A percentile compares a stretch with the other conserved stretches of the same genome.
These are phyloP conservation scores for Apophysomyces variabilis DNA, from an alignment of 371 early-diverging fungal species.

Conservation along the genomic window DNA sequence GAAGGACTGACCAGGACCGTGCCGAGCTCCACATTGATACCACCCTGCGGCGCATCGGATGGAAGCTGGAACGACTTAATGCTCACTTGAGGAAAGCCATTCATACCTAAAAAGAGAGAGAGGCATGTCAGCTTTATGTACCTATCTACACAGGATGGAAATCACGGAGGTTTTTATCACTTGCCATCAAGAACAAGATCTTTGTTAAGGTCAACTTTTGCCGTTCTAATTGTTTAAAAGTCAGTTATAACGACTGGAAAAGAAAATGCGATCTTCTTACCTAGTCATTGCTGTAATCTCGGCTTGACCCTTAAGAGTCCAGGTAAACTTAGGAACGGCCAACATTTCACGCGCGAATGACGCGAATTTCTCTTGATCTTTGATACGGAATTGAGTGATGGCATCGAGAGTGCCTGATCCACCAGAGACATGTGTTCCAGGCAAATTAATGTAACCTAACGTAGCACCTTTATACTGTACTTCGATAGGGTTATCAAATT, in stretches of 20 bases:
- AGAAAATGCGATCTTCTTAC: constrained; percentile 15
- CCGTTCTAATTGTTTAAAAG: constrained; percentile 28
- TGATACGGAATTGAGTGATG: constrained; percentile 40
- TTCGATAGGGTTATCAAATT: constrained; percentile 52
- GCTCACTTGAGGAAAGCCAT: constrained; percentile 55
- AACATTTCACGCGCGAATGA: constrained; percentile 54
- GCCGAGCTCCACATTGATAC: constrained; percentile 56
- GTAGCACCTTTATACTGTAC: constrained; percentile 46
- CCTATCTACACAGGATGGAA: neutral
- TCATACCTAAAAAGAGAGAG: constrained; percentile 35
- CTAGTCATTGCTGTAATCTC: constrained; percentile 55
- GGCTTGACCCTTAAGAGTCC: constrained; percentile 53
- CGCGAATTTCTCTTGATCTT: constrained; percentile 43
- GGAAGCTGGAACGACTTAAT: constrained; percentile 59
- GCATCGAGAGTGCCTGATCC: constrained; percentile 45
- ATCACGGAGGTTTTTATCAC: neutral
- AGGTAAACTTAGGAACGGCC: constrained; percentile 46
- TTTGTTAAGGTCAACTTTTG: constrained; percentile 37
- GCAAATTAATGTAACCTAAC: constrained; percentile 46
- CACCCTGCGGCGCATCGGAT: constrained; percentile 56
- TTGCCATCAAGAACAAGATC: constrained; percentile 25
- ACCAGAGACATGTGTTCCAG: constrained; percentile 46
- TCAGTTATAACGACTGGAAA: neutral
- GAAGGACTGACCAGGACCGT: constrained; percentile 57
- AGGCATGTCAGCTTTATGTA: neutral